These are phyloP conservation scores for Rutstroemia sp. DNA, from an alignment of 2,329 filamentous ascomycete genomes.

Conservation along the genomic window DNA sequence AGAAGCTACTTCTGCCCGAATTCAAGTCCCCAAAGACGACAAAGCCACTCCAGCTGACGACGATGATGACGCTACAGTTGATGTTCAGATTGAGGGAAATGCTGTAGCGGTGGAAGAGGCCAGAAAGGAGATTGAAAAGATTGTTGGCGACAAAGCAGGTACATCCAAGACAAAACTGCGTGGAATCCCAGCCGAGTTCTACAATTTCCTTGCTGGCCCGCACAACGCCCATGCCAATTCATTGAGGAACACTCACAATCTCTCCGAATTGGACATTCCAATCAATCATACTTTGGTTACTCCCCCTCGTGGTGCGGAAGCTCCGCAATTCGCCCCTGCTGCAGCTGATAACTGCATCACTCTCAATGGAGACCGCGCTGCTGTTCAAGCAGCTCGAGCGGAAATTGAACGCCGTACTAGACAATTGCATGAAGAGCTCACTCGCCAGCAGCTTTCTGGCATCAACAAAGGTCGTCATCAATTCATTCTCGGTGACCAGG, in stretches of 20 bases:
- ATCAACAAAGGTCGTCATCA: constrained; percentile 86
- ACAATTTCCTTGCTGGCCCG: constrained; percentile 85
- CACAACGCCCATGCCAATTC: constrained; percentile 60
- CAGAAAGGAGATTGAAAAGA: constrained; percentile 74
- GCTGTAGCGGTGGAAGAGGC: constrained; percentile 80
- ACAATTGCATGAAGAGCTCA: constrained; percentile 67
- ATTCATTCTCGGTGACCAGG: constrained; percentile 85
- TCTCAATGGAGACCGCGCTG: constrained; percentile 76
- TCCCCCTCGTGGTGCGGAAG: constrained; percentile 52
- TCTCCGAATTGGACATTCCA: constrained; percentile 76
- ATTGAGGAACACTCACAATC: constrained; percentile 62
- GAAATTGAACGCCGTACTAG: constrained; percentile 74
- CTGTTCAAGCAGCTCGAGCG: constrained; percentile 71
- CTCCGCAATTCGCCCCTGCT: constrained; percentile 63
- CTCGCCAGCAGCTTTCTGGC: constrained; percentile 50
- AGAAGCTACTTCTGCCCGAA: constrained; percentile 80
- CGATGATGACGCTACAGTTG: constrained; percentile 74
- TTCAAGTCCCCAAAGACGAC: constrained; percentile 81
- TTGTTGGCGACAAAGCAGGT: constrained; percentile 78
- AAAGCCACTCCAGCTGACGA: constrained; percentile 52
- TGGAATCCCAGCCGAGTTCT: constrained; percentile 84
- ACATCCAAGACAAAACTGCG: constrained; percentile 76
- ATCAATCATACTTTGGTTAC: constrained; percentile 67
- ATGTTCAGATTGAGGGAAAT: constrained; percentile 87
- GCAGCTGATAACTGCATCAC: constrained; percentile 70